phyloP scores from a whole-genome alignment of 129 eudicot genomes.

The Ambrosia artemisiifolia region DNA sequence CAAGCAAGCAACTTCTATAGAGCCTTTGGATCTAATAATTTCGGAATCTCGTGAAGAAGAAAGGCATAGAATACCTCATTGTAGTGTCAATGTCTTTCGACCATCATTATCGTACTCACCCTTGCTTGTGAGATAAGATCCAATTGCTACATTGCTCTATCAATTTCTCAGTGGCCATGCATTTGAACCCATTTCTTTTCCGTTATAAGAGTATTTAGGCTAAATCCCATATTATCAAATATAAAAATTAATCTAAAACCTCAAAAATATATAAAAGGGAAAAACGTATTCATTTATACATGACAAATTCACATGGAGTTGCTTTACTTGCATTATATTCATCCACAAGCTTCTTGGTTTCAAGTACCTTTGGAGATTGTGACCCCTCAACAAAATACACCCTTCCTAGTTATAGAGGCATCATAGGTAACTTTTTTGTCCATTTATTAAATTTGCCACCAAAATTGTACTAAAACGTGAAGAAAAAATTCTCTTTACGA shows the following conservation, averaged over 20 bases:
- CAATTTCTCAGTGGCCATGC: too few species aligned
- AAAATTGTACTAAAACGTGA: neutral
- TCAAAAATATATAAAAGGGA: neutral
- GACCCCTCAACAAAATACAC: constrained; percentile 23
- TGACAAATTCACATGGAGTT: constrained; percentile 21
- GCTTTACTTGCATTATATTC: constrained; percentile 19
- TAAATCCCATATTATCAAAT: neutral
- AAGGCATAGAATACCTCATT: too few species aligned
- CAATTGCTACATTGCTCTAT: too few species aligned
- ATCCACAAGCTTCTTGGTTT: constrained; percentile 29
- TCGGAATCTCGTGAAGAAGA: too few species aligned
- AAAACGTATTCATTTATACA: neutral
- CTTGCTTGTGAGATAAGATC: too few species aligned
- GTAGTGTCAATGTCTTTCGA: too few species aligned
- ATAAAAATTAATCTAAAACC: neutral
- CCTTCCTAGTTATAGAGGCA: neutral
- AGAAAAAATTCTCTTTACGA: neutral
- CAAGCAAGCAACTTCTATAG: too few species aligned
- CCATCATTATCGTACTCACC: too few species aligned
- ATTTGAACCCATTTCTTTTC: neutral
- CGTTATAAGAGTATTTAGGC: neutral
- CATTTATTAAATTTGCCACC: neutral
- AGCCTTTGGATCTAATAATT: too few species aligned
- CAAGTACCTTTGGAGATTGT: constrained; percentile 15
- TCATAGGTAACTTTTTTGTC: neutral